Percentiles rank a stretch among this genome's conserved stretches.
phyloP scores from a whole-genome alignment of 2,329 filamentous ascomycete species.

The Scytalidium sp. region DNA sequence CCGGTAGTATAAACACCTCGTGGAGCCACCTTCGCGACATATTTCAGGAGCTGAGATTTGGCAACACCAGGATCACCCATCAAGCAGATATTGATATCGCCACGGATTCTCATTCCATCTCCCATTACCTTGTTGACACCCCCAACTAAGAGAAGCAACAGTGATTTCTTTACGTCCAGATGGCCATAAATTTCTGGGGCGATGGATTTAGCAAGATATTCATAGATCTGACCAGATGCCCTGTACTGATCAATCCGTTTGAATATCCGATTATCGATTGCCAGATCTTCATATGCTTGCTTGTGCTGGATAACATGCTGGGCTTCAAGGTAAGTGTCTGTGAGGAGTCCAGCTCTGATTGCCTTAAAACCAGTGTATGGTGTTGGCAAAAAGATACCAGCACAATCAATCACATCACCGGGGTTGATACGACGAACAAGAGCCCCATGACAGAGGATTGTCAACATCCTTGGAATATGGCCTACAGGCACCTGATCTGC shows the following conservation, averaged over 20 bases:
- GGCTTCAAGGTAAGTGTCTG: slow-evolving; percentile 94
- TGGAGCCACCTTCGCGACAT: slow-evolving; percentile 96
- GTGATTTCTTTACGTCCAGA: slow-evolving; percentile 94
- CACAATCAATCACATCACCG: slow-evolving; percentile 90
- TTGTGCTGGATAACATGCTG: slow-evolving; percentile 95
- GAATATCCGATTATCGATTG: slow-evolving; percentile 75
- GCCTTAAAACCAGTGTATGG: slow-evolving; percentile 99
- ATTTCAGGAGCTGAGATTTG: slow-evolving; percentile 97
- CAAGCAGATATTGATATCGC: slow-evolving; percentile 96
- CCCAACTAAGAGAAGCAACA: slow-evolving; percentile 91
- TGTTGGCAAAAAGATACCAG: slow-evolving; percentile 93
- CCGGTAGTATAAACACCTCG: slow-evolving; percentile 81
- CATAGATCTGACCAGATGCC: slow-evolving; percentile 87
- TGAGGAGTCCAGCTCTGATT: slow-evolving; percentile 92
- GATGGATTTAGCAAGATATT: slow-evolving; percentile 92
- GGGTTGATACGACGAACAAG: slow-evolving; percentile 86
- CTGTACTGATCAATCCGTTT: slow-evolving; percentile 83
- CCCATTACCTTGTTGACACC: slow-evolving; percentile 96
- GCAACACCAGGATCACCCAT: slow-evolving; percentile 99
- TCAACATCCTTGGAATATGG: slow-evolving; percentile 90
- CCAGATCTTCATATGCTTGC: slow-evolving; percentile 93
- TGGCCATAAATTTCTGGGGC: slow-evolving; percentile 97
- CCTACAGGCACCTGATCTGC: slow-evolving; percentile 98
- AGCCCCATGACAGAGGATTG: slow-evolving; percentile 83
- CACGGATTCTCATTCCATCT: slow-evolving; percentile 97